Percentiles rank a stretch among this genome's conserved stretches.
Evolutionary conservation across 345 rosid genomes (phyloP).

Genomic region (Eucalyptus erythrocorys): DNA sequence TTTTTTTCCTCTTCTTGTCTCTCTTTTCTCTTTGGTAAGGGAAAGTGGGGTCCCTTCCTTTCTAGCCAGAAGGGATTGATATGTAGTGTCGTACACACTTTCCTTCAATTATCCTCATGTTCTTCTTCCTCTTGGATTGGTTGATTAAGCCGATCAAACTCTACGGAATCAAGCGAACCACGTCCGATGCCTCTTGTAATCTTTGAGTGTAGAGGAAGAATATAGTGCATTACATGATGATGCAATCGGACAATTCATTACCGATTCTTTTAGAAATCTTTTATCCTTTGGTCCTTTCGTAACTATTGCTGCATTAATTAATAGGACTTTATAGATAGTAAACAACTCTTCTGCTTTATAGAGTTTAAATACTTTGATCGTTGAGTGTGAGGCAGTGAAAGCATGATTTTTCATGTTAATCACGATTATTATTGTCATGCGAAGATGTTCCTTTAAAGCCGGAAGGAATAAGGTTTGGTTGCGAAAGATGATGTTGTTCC

Average conservation of each 20-base stretch:
- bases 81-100: not conserved
- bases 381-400: not conserved
- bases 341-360: not conserved
- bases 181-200: not conserved
- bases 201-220: not conserved
- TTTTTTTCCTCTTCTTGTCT: not conserved
- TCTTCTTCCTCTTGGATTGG: not conserved
- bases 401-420: not conserved
- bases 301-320: not conserved
- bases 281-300: not conserved
- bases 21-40: not conserved
- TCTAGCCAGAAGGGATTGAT: not conserved
- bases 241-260: not conserved
- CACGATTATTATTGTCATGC: not conserved
- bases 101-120: not conserved
- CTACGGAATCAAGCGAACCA: not conserved
- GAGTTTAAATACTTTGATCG: not conserved
- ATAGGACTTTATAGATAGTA: not conserved
- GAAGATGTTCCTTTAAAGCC: too few species aligned
- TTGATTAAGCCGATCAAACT: not conserved
- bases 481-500: too few species aligned
- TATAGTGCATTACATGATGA: not conserved
- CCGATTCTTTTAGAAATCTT: not conserved
- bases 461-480: too few species aligned
- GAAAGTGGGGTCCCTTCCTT: not conserved